A percentile compares a stretch with the other conserved stretches of the same genome.
Evolutionary conservation across 768 basidiomycete genomes (phyloP).

Genomic region (Xanthoconium purpureum): DNA sequence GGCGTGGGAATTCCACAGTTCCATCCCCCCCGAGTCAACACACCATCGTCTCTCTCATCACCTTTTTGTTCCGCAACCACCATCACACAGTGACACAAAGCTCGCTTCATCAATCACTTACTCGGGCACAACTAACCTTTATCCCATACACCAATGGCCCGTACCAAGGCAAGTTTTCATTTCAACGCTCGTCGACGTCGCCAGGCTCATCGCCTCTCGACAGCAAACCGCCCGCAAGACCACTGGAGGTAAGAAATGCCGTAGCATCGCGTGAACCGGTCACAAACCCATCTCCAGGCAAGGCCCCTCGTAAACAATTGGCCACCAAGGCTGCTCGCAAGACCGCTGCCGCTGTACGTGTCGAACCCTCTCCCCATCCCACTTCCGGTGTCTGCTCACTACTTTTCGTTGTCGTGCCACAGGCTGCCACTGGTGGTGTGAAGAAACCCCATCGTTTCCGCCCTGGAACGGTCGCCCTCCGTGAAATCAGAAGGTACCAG

Average conservation of each 20-base stretch:
- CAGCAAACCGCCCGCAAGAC: slow-evolving; percentile 99
- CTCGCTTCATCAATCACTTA: slow-evolving; percentile 9
- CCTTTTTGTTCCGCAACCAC: slow-evolving; percentile 28
- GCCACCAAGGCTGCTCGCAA: slow-evolving; percentile 95
- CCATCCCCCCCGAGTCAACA: slow-evolving; percentile 25
- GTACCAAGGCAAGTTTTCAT: slow-evolving; percentile 65
- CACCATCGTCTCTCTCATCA: slow-evolving; percentile 15
- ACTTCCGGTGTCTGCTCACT: slow-evolving; percentile 4
- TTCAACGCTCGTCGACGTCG: neutral
- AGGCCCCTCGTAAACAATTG: slow-evolving; percentile 91
- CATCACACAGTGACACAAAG: slow-evolving; percentile 21
- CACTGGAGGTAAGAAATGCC: slow-evolving; percentile 75
- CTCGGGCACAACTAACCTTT: neutral
- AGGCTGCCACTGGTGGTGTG: slow-evolving; percentile 91
- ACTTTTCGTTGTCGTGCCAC: slow-evolving; percentile 1
- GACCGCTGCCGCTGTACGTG: slow-evolving; percentile 65
- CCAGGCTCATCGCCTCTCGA: slow-evolving; percentile 8
- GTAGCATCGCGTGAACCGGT: slow-evolving; percentile 13
- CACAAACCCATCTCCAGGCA: slow-evolving; percentile 48
- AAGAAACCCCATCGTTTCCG: slow-evolving; percentile 99
- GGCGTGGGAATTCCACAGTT: slow-evolving; percentile 29
- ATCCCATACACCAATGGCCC: slow-evolving; percentile 57
- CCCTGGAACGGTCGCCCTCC: slow-evolving; percentile 97
- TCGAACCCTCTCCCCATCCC: slow-evolving; percentile 2
- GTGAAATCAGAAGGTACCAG: slow-evolving; percentile 98